phyloP scores from a whole-genome alignment of 495 filamentous ascomycete species.

The Trichoderma parareesei region DNA sequence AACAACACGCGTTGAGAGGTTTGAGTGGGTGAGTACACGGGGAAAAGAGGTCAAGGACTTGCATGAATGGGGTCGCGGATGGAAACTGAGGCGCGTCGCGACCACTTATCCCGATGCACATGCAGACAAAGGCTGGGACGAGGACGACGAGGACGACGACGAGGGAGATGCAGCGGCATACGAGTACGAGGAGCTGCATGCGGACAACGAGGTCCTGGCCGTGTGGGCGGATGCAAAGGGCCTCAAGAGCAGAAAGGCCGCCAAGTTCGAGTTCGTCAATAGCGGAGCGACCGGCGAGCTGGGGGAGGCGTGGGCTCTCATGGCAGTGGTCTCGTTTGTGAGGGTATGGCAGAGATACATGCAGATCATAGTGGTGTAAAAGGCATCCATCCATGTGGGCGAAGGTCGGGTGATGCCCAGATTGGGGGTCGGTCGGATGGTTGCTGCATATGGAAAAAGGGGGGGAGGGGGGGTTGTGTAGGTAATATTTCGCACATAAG shows the following conservation, averaged over 20 bases:
- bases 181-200: not conserved
- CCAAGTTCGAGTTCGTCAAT: conserved; percentile 4
- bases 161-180: not conserved
- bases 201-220: not conserved
- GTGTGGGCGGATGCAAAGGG: not conserved
- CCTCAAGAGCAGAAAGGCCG: not conserved
- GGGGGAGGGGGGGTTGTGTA: too few species aligned
- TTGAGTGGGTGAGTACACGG: not conserved
- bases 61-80: not conserved
- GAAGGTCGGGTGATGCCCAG: not conserved
- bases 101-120: not conserved
- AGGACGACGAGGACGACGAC: not conserved
- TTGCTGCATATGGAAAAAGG: too few species aligned
- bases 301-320: not conserved
- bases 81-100: not conserved
- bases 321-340: not conserved
- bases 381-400: not conserved
- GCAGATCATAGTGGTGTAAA: not conserved
- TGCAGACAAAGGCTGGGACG: not conserved
- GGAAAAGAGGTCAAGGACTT: conserved; percentile 1
- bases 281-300: conserved; percentile 5
- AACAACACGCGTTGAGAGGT: not conserved
- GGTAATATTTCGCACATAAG: not conserved
- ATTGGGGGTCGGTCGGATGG: not conserved
- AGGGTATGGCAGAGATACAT: conserved; percentile 9